Evolutionary conservation across 768 basidiomycete genomes (phyloP).

Genomic region (Agaricus subrufescens): DNA sequence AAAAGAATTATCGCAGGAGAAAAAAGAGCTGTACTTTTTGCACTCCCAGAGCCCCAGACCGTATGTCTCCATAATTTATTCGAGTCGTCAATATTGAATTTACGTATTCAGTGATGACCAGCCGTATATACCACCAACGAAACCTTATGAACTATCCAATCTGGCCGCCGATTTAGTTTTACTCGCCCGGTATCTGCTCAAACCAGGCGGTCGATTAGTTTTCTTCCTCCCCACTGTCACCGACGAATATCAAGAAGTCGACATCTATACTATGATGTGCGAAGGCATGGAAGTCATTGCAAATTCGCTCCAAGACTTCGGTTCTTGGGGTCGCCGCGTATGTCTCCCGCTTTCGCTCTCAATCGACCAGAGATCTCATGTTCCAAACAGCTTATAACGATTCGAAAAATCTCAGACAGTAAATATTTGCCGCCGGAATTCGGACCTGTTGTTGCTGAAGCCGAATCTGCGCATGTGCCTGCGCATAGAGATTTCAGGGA

Average conservation of each 20-base stretch:
- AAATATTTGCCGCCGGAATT: conserved; percentile 54
- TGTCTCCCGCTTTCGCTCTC: conserved; percentile 21
- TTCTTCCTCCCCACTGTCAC: conserved; percentile 94
- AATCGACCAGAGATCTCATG: background rate
- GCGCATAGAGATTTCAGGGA: conserved; percentile 88
- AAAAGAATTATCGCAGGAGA: conserved; percentile 35
- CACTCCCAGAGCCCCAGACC: conserved; percentile 33
- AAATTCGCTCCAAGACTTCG: conserved; percentile 90
- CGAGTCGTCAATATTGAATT: background rate
- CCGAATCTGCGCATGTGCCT: conserved; percentile 43
- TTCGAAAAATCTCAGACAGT: conserved; percentile 58
- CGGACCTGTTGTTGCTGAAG: conserved; percentile 21
- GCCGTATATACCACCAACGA: conserved; percentile 84
- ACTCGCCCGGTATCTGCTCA: conserved; percentile 79
- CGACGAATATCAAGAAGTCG: conserved; percentile 86
- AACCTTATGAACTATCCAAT: conserved; percentile 87
- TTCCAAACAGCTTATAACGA: conserved; percentile 75
- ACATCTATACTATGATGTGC: conserved; percentile 72
- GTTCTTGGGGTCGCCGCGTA: conserved; percentile 91
- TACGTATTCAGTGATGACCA: conserved; percentile 42
- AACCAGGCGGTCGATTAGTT: conserved; percentile 83
- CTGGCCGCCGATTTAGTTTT: conserved; percentile 79
- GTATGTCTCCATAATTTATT: conserved; percentile 29
- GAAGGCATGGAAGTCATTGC: conserved; percentile 86
- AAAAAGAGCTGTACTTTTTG: conserved; percentile 31